These are phyloP conservation scores for Cryptococcus hybrid DNA, from an alignment of 1,284 basidiomycete species.

Conservation along the genomic window DNA sequence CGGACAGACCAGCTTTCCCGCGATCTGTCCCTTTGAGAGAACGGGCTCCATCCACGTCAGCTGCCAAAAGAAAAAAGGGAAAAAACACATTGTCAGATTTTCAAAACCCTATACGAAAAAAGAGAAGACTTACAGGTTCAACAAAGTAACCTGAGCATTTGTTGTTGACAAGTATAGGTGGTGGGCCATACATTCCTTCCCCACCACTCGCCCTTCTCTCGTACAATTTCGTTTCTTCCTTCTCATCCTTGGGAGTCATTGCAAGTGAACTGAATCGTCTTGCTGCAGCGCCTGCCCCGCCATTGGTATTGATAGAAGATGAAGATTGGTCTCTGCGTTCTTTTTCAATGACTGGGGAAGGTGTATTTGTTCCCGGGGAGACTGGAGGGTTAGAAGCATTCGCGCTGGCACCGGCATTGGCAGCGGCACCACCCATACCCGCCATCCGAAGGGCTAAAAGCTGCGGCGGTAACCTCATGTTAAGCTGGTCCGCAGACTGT, in stretches of 20 bases:
- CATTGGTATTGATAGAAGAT: constrained; percentile 1
- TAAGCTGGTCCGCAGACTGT: constrained; percentile 36
- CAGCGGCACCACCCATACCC: constrained; percentile 6
- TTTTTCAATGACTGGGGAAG: not conserved
- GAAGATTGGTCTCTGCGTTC: not conserved
- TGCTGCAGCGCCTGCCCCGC: constrained; percentile 9
- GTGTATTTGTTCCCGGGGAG: constrained; percentile 15
- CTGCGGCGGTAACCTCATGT: constrained; percentile 40
- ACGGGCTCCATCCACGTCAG: constrained; percentile 94
- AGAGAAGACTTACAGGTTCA: constrained; percentile 68
- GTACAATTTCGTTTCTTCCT: constrained; percentile 6
- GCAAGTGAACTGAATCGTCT: constrained; percentile 31
- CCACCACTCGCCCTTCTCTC: not conserved
- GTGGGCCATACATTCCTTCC: constrained; percentile 49
- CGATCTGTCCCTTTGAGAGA: constrained; percentile 68
- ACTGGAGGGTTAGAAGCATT: constrained; percentile 21
- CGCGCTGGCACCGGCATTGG: constrained; percentile 16
- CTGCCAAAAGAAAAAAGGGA: constrained; percentile 44
- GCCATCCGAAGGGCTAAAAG: constrained; percentile 37
- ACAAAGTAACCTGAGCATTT: constrained; percentile 95
- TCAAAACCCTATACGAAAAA: not conserved
- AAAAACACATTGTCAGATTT: not conserved
- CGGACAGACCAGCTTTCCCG: constrained; percentile 88
- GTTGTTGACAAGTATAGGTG: constrained; percentile 68
- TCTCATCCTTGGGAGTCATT: constrained; percentile 24